Evolutionary conservation across 495 filamentous ascomycete genomes (phyloP).

Genomic region (Tuber calosporum): DNA sequence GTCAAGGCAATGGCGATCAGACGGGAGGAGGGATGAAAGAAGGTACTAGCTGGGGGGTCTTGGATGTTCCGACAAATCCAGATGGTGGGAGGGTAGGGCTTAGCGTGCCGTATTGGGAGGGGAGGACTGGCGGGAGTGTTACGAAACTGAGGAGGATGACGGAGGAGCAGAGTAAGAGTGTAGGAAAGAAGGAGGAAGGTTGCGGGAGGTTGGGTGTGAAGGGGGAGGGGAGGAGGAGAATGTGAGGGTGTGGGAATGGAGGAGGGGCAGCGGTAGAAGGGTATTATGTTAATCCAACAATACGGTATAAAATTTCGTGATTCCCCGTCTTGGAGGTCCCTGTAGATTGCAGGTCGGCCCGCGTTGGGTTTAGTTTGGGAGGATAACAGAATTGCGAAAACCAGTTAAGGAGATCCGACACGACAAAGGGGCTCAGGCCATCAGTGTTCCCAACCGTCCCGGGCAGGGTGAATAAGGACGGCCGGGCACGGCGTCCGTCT

Average conservation of each 20-base stretch:
- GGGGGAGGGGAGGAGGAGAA: not conserved
- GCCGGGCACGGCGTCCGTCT: no score
- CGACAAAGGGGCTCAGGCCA: no score
- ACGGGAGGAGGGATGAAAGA: not conserved
- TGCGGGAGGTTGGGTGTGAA: not conserved
- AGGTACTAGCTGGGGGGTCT: not conserved
- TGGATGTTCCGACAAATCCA: not conserved
- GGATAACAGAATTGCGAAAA: no score
- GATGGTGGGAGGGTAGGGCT: not conserved
- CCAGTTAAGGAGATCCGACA: no score
- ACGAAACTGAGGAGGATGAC: not conserved
- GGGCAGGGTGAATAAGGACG: no score
- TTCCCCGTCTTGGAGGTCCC: no score
- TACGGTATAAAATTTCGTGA: not conserved
- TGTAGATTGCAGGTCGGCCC: no score
- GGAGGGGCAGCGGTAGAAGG: not conserved
- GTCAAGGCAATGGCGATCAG: not conserved
- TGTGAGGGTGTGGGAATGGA: not conserved
- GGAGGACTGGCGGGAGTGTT: not conserved
- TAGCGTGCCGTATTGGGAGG: not conserved
- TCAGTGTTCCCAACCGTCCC: no score
- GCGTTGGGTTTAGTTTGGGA: no score
- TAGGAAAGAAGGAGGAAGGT: not conserved
- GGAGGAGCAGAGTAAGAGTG: not conserved
- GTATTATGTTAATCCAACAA: not conserved